Conservation (phyloP, 164 flowering plant species). For the Amborella trichopoda region DNA sequence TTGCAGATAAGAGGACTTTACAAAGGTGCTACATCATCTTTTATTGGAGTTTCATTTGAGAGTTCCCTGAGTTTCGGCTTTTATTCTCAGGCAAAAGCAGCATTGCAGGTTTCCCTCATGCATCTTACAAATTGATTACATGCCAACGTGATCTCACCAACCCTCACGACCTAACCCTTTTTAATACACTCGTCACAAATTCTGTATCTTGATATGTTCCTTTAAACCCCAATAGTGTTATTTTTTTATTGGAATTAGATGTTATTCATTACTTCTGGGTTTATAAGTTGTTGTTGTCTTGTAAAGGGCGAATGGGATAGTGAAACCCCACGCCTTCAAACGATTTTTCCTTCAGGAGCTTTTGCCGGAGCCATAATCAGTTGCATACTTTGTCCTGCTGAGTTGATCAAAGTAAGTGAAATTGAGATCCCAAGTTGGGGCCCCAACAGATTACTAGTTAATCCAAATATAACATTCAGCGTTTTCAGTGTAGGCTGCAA, state of each 20-base stretch:
- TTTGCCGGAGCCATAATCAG: slow-evolving; percentile 74
- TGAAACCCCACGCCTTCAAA: slow-evolving; percentile 44
- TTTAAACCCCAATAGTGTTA: no score
- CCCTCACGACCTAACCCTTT: no score
- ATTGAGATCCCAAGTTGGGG: background rate
- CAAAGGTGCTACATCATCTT: slow-evolving; percentile 90
- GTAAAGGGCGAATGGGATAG: slow-evolving; percentile 47
- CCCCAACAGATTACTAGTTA: no score
- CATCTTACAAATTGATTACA: no score
- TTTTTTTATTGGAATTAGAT: no score
- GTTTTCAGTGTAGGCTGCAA: slow-evolving; percentile 97
- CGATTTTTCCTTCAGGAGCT: slow-evolving; percentile 74
- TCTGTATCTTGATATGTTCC: no score
- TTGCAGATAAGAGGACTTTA: slow-evolving; percentile 86
- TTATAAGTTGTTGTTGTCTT: no score
- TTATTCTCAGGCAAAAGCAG: slow-evolving; percentile 71
- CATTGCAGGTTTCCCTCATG: slow-evolving; percentile 64
- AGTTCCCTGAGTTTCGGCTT: slow-evolving; percentile 87
- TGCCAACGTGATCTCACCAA: no score
- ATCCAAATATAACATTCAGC: slow-evolving; percentile 6
- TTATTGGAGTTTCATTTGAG: slow-evolving; percentile 85
- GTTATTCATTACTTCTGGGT: no score
- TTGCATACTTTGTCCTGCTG: slow-evolving; percentile 77
- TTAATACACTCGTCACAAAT: no score
- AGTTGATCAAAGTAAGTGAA: slow-evolving; percentile 65